A percentile compares a stretch with the other conserved stretches of the same genome.
Evolutionary conservation across 2,329 filamentous ascomycete species (phyloP).

Genomic region (Penicillium aurantiogriseum): DNA sequence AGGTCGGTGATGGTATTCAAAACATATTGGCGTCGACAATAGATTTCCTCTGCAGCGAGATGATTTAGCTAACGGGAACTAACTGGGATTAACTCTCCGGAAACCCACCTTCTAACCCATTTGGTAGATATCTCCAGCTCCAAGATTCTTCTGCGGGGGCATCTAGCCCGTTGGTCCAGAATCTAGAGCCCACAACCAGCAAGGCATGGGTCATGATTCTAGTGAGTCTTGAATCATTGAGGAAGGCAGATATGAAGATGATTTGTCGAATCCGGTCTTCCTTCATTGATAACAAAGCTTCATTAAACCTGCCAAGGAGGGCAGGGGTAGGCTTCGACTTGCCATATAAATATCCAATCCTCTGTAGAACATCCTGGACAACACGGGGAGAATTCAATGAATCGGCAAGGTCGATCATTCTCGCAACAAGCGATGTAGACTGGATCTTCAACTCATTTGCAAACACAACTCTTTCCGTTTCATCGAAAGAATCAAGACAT

Average conservation of each 20-base stretch:
- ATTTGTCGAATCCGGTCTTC: constrained; percentile 43
- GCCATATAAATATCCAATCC: constrained; percentile 32
- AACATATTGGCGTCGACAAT: constrained; percentile 41
- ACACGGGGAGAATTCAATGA: constrained; percentile 34
- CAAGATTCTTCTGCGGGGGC: constrained; percentile 20
- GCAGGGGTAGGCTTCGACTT: constrained; percentile 26
- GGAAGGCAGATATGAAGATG: constrained; percentile 37
- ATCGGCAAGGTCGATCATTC: constrained; percentile 35
- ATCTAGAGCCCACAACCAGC: constrained; percentile 38
- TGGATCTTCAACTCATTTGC: constrained; percentile 28
- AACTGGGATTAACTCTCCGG: neutral
- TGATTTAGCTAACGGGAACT: constrained; percentile 2
- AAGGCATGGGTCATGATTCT: constrained; percentile 36
- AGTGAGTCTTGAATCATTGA: constrained; percentile 29
- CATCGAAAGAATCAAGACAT: constrained; percentile 28
- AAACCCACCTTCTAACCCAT: constrained; percentile 42
- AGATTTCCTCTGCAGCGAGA: constrained; percentile 40
- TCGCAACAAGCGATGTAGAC: constrained; percentile 33
- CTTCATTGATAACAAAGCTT: constrained; percentile 30
- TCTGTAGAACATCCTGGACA: constrained; percentile 25
- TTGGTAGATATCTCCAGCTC: constrained; percentile 39
- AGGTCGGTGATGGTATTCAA: constrained; percentile 45
- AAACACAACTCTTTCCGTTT: constrained; percentile 21
- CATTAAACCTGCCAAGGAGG: constrained; percentile 23
- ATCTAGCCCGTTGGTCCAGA: constrained; percentile 35